Base-by-base conservation (phyloP, 805 yeast genomes). In the Tetrapisispora namnaoensis region DNA sequence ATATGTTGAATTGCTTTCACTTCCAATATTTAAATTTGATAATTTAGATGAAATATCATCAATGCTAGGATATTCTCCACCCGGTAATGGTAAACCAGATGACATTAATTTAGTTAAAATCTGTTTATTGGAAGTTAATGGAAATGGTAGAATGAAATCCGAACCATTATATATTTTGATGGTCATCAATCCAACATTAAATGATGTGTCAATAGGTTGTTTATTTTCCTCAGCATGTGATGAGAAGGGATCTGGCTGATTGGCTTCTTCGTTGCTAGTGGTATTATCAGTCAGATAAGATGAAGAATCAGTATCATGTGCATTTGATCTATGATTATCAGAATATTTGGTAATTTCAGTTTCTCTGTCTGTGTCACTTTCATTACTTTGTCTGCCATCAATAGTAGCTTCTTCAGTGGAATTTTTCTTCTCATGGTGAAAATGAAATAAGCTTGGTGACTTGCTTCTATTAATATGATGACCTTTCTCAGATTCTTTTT, bases 91-190 rank as follows among this genome's bases (percentile, higher is more conserved):
- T 32, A 69, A 68, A 14, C 79, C 79, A 50, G 83, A 76, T 46
- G 71, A 68, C 16, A 85, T 80, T 52, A 85, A 69, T 50, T 82
- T 82, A 21, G 76, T 69, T 40, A 85, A 65, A 24, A 79, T 75
- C 52, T 73, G 79, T 57, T 75, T 77, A 63, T 78, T 83, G 51
- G 81, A 77, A 51, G 77, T 78, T 52, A 84, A 70, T 28, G 79
- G 78, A 43, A 83, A 77, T 4, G 96, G 95, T 42, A 88, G 72
- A 45, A 73, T 72, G 53, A 87, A 74, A 47, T 79, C 76, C 49
- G 76, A 73, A 21, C 89, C 84, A 35, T 78, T 76, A 60, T 85
- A 85, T n/a, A 87, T 75, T 59, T 85, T 84, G 30, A 87, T 81
- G 0, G 88, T 83, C 53, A 87, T 72, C 36, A 86, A 69, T 1